Evolutionary conservation across 352 stramenopile genomes (phyloP).

Genomic region (Pythium brachiatum): DNA sequence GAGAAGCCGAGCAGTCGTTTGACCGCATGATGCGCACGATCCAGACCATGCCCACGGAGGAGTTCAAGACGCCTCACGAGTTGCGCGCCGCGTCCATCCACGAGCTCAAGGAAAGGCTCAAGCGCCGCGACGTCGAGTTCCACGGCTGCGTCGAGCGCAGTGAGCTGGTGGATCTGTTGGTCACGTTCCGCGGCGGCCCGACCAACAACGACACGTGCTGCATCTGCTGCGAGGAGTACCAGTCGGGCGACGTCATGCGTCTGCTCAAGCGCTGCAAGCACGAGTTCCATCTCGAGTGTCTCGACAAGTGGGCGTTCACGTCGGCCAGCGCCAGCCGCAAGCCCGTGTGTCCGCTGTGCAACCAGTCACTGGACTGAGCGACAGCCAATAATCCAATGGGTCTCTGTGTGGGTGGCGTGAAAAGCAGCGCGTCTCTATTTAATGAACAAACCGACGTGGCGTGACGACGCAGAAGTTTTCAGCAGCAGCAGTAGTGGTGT

Average conservation of each 20-base stretch:
- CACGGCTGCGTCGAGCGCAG: slow-evolving; percentile 59
- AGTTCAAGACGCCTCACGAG: slow-evolving; percentile 65
- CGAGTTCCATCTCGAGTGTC: slow-evolving; percentile 87
- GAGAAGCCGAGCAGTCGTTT: slow-evolving; percentile 54
- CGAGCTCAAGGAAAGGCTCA: slow-evolving; percentile 75
- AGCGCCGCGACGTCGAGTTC: slow-evolving; percentile 61
- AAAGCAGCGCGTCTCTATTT: slow-evolving; percentile 4
- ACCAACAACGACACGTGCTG: slow-evolving; percentile 86
- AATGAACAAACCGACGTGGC: slow-evolving; percentile 2
- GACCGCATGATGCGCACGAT: slow-evolving; percentile 74
- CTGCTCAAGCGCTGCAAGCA: slow-evolving; percentile 82
- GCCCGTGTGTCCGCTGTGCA: slow-evolving; percentile 81
- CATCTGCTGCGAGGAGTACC: slow-evolving; percentile 87
- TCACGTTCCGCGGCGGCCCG: slow-evolving; percentile 71
- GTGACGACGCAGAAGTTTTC: background rate
- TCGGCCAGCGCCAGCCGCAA: slow-evolving; percentile 62
- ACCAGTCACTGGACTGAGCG: slow-evolving; percentile 68
- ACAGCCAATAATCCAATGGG: too few relatives aligned
- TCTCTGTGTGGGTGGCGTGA: background rate
- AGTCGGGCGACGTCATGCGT: slow-evolving; percentile 70
- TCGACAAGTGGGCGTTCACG: slow-evolving; percentile 87
- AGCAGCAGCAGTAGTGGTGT: background rate
- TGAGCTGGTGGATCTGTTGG: slow-evolving; percentile 69
- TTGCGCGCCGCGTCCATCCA: slow-evolving; percentile 48
- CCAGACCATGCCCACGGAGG: slow-evolving; percentile 78